Evolutionary conservation across 495 filamentous ascomycete genomes (phyloP).

Genomic region (Tuber calosporum): DNA sequence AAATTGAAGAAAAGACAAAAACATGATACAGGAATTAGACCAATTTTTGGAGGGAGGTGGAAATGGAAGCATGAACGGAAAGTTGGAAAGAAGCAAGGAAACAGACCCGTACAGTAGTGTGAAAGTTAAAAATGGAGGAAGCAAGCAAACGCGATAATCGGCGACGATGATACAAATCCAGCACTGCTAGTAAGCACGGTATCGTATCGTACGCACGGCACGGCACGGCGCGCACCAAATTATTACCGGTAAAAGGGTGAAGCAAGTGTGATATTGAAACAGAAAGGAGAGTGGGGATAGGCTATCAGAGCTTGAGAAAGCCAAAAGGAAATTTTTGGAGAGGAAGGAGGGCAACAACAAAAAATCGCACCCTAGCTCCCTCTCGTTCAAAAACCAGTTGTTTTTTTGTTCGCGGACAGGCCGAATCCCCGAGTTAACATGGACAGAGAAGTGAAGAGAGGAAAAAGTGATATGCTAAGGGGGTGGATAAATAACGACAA

Average conservation of each 20-base stretch:
- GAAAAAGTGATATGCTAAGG: neutral
- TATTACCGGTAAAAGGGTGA: neutral
- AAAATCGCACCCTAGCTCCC: slow-evolving; percentile 12
- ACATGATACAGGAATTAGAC: neutral
- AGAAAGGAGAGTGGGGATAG: neutral
- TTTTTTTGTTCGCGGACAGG: neutral
- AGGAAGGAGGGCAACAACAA: neutral
- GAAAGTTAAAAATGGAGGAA: neutral
- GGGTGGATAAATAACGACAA: slow-evolving; percentile 5
- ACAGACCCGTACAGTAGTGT: neutral
- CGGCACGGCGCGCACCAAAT: neutral
- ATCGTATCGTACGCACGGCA: neutral
- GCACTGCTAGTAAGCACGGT: neutral
- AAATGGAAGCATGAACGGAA: neutral
- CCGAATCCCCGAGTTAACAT: neutral
- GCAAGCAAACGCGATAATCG: neutral
- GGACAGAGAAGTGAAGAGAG: slow-evolving; percentile 9
- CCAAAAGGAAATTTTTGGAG: neutral
- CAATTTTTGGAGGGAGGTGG: neutral
- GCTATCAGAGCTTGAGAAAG: neutral
- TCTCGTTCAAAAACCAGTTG: neutral
- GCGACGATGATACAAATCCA: neutral
- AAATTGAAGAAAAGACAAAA: neutral
- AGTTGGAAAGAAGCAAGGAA: neutral
- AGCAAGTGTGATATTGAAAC: neutral